Conservation (phyloP, 2,329 filamentous ascomycete genomes). For the Neocatenulostroma microsporum region DNA sequence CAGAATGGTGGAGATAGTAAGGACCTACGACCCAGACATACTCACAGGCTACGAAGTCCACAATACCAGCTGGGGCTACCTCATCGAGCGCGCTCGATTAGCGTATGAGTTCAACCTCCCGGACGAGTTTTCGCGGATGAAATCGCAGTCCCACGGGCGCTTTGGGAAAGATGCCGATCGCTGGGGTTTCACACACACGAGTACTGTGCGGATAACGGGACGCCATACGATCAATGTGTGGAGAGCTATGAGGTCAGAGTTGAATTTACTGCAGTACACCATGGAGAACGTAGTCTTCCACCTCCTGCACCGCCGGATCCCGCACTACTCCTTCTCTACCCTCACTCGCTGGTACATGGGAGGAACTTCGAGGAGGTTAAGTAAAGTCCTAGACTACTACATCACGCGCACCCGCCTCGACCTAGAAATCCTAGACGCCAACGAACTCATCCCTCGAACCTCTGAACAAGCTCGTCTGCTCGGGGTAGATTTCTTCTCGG, state of each 20-base stretch:
- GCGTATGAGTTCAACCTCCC: conserved; percentile 88
- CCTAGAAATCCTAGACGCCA: conserved; percentile 82
- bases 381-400: conserved; percentile 72
- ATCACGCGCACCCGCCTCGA: conserved; percentile 67
- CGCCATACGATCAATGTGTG: conserved; percentile 96
- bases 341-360: conserved; percentile 77
- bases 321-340: conserved; percentile 72
- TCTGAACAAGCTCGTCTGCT: conserved; percentile 90
- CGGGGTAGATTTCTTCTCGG: conserved; percentile 93
- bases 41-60: conserved; percentile 93
- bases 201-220: conserved; percentile 84
- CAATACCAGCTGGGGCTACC: conserved; percentile 86
- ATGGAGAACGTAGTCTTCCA: conserved; percentile 96
- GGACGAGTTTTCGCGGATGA: conserved; percentile 85
- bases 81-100: conserved; percentile 78
- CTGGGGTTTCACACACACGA: conserved; percentile 93
- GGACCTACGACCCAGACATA: conserved; percentile 79
- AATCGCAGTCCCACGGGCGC: conserved; percentile 69
- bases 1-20: conserved; percentile 78
- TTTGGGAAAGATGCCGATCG: conserved; percentile 80
- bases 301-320: conserved; percentile 75
- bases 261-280: conserved; percentile 87
- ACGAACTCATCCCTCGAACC: conserved; percentile 79
- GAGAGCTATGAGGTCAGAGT: conserved; percentile 88
- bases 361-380: conserved; percentile 58